Percentiles rank a stretch among this genome's conserved stretches.
Conservation (phyloP, 2,329 filamentous ascomycete genomes). For the Teratosphaeria destructans region DNA sequence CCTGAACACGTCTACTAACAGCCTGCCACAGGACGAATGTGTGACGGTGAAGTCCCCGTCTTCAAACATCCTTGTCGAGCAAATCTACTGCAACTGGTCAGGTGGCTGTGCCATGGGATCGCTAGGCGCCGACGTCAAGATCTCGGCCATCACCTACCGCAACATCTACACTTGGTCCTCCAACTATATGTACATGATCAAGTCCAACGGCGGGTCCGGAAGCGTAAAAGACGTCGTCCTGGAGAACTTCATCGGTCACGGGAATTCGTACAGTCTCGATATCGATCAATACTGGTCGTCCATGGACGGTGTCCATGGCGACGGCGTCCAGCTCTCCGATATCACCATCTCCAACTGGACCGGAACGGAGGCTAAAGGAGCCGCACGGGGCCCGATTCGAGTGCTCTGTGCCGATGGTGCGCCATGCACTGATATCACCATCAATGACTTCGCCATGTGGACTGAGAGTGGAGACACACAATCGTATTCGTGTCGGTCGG, state of each 20-base stretch:
- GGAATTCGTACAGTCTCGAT: conserved; percentile 48
- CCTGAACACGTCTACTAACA: not conserved
- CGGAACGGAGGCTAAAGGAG: conserved; percentile 42
- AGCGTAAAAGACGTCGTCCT: conserved; percentile 40
- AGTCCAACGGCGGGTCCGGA: conserved; percentile 48
- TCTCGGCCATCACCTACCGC: conserved; percentile 44
- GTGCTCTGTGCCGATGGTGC: conserved; percentile 40
- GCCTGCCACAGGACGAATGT: conserved; percentile 37
- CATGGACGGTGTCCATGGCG: conserved; percentile 32
- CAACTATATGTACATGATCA: conserved; percentile 52
- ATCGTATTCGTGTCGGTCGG: conserved; percentile 39
- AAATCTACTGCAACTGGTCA: conserved; percentile 53
- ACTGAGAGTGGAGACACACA: conserved; percentile 35
- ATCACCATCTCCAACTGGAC: conserved; percentile 48
- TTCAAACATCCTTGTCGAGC: conserved; percentile 47
- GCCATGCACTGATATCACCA: conserved; percentile 44
- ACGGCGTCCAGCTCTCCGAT: conserved; percentile 44
- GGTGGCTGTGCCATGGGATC: conserved; percentile 49
- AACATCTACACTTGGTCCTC: conserved; percentile 50
- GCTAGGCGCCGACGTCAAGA: conserved; percentile 38
- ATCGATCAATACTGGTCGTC: conserved; percentile 45
- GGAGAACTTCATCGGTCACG: conserved; percentile 51
- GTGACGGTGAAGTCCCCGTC: conserved; percentile 47
- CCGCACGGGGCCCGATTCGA: conserved; percentile 43
- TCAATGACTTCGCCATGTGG: conserved; percentile 45